A percentile compares a stretch with the other conserved stretches of the same genome.
Evolutionary conservation across 2,329 filamentous ascomycete species (phyloP).

Genomic region (Cercospora sojina): DNA sequence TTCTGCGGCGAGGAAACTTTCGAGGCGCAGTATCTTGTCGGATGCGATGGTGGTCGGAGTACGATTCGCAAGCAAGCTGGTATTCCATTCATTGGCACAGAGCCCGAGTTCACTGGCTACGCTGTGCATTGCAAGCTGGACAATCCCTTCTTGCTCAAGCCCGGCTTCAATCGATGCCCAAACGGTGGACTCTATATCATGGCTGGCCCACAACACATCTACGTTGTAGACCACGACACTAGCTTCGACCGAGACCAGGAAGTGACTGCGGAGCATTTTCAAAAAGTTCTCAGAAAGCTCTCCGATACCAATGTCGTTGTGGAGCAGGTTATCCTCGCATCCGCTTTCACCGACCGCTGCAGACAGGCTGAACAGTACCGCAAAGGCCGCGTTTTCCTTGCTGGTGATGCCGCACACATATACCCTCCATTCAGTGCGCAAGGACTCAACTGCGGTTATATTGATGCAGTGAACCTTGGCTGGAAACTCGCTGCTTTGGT

Average conservation of each 20-base stretch:
- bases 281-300: not conserved
- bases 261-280: not conserved
- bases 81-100: constrained; percentile 15
- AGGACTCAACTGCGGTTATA: constrained; percentile 42
- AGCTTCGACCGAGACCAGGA: not conserved
- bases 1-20: not conserved
- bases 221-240: not conserved
- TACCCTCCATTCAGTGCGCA: constrained; percentile 40
- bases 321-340: not conserved
- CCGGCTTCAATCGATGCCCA: not conserved
- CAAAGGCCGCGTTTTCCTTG: constrained; percentile 29
- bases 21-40: not conserved
- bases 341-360: not conserved
- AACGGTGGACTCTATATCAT: not conserved
- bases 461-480: constrained; percentile 40
- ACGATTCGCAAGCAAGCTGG: constrained; percentile 13
- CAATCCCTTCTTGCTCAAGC: not conserved
- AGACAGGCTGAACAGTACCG: not conserved
- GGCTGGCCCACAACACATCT: not conserved
- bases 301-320: not conserved
- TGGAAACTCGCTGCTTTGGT: constrained; percentile 29
- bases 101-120: constrained; percentile 16
- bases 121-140: not conserved
- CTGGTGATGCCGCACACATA: constrained; percentile 40
- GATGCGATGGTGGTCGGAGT: constrained; percentile 13